phyloP scores from a whole-genome alignment of 1,284 basidiomycete species.

The Ustilago crameri region DNA sequence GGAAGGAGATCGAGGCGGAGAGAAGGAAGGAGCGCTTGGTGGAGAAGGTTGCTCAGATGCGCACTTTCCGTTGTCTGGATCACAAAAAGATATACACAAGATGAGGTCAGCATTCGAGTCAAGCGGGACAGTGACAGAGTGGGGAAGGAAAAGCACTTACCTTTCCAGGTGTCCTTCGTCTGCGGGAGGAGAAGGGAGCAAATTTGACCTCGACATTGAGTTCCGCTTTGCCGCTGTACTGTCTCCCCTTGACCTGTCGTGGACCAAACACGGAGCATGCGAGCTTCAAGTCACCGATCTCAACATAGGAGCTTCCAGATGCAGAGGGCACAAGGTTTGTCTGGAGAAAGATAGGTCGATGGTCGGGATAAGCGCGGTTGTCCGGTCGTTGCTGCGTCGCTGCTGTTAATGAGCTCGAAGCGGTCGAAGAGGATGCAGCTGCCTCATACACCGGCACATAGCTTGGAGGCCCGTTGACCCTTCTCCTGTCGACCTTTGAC shows the following conservation, averaged over 20 bases:
- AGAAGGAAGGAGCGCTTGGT: conserved; percentile 86
- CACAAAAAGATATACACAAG: not conserved
- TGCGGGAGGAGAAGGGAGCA: conserved; percentile 85
- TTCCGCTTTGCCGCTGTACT: conserved; percentile 84
- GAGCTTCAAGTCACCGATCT: conserved; percentile 87
- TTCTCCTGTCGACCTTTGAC: conserved; percentile 40
- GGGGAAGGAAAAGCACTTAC: conserved; percentile 71
- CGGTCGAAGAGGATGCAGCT: not conserved
- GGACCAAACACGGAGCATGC: conserved; percentile 98
- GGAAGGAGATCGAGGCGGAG: conserved; percentile 89
- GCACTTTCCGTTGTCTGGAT: conserved; percentile 90
- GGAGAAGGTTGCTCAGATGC: conserved; percentile 81
- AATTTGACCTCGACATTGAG: conserved; percentile 97
- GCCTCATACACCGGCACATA: conserved; percentile 29
- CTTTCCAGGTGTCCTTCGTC: conserved; percentile 82
- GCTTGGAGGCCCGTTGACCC: conserved; percentile 43
- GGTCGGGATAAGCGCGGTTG: conserved; percentile 24
- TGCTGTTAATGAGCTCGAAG: conserved; percentile 15
- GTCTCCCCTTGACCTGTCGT: conserved; percentile 79
- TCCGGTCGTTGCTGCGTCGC: conserved; percentile 28
- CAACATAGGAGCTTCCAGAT: conserved; percentile 94
- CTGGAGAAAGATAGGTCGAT: conserved; percentile 75
- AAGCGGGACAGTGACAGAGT: not conserved
- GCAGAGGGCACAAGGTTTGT: conserved; percentile 90
- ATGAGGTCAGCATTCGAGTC: not conserved